Evolutionary conservation across 1,284 basidiomycete species (phyloP), one percentile per base, ranked within the genome.

Genomic region (Ceratobasidium sp.): DNA sequence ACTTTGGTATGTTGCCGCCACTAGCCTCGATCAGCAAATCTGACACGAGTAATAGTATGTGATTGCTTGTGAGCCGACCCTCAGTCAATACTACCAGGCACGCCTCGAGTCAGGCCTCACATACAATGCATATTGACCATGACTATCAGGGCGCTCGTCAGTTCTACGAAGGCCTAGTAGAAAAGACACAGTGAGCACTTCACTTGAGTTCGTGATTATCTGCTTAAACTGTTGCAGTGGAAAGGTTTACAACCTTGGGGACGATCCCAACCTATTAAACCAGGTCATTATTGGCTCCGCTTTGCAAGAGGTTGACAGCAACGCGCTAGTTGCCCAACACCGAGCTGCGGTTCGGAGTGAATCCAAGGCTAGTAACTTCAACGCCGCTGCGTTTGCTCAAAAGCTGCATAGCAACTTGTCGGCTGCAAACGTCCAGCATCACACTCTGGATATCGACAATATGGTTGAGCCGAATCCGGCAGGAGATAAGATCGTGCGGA

Each of bases 301-400:
- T 8, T 81, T 88, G 41, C 87, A 88, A 80, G 86, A 86, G 68
- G 84, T 88, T 83, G 86, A 88, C 76, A 83, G 88, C 81, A 86
- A 88, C 77, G 80, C 85, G 22, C 80, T 88, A 61, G 86, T 88
- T 76, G 77, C 79, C 46, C 84, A 87, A 29, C 71, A 77, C 56
- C 31, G 56, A 22, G 72, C 43, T 16, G 37, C 37, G 11, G 48
- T 75, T 53, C 22, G 2, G 3, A n/a, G 31, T 16, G 27, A 27
- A 56, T 5, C 54, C 16, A n/a, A 56, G 31, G 19, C 9, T 19
- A 9, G 27, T 6, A 56, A 19, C 54, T 29, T 56, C 31, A 56
- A 56, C 27, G 54, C 54, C 22, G 24, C 19, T 19, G 5, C 54
- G 2, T 51, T 51, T 19, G 48, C 48, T 24, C 54, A 34, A 14